A percentile compares a stretch with the other conserved stretches of the same genome.
Evolutionary conservation across 1,139 yeast genomes (phyloP).

Genomic region (Yamadazyma oceani): DNA sequence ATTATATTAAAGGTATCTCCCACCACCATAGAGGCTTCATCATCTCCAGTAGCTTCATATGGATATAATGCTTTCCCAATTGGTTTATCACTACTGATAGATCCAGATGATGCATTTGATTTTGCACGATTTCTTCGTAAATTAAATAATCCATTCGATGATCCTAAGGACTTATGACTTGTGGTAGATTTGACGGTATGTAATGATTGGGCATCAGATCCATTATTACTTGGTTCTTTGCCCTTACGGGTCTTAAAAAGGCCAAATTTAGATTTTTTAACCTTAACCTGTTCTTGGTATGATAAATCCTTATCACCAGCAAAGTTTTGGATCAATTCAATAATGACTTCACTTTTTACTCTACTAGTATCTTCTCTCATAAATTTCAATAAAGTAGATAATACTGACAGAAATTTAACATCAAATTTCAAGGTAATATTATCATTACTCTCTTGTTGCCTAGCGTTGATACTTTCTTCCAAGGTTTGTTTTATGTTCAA

Average conservation of each 20-base stretch:
- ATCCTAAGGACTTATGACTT: slow-evolving; percentile 24
- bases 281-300: slow-evolving; percentile 39
- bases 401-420: slow-evolving; percentile 53
- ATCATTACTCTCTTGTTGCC: slow-evolving; percentile 29
- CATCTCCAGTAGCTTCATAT: slow-evolving; percentile 71
- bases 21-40: slow-evolving; percentile 62
- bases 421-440: slow-evolving; percentile 50
- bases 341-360: slow-evolving; percentile 77
- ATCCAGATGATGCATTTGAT: slow-evolving; percentile 22
- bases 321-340: slow-evolving; percentile 85
- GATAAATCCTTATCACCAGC: slow-evolving; percentile 75
- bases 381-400: slow-evolving; percentile 59
- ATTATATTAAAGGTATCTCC: slow-evolving; percentile 65
- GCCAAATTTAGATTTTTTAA: slow-evolving; percentile 59
- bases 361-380: slow-evolving; percentile 73
- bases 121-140: slow-evolving; percentile 36
- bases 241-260: slow-evolving; percentile 37
- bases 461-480: slow-evolving; percentile 45
- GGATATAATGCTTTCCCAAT: slow-evolving; percentile 61
- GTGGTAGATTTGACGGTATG: slow-evolving; percentile 34
- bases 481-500: slow-evolving; percentile 48
- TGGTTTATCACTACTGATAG: slow-evolving; percentile 19
- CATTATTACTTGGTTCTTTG: slow-evolving; percentile 11
- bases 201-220: slow-evolving; percentile 17
- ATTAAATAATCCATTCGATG: slow-evolving; percentile 34